Base-by-base conservation (phyloP, 805 yeast species). In the Cyberlindnera lachancei region DNA sequence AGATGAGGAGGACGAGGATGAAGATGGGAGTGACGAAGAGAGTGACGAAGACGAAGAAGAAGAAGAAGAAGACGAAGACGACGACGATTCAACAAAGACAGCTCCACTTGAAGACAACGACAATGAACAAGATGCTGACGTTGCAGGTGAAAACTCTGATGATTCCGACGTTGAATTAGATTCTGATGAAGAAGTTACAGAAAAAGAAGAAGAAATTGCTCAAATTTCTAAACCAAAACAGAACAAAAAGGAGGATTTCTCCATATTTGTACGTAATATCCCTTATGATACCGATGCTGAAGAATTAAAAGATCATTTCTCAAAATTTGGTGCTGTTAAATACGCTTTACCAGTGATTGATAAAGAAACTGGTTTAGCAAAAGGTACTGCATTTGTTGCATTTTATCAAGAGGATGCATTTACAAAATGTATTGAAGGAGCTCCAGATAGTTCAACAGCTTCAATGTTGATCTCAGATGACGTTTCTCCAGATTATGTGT, bases 281-380 rank as follows among this genome's bases (percentile, higher is more conserved):
- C 97, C 98, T 2, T 92, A 90, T 52, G 96, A 86, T 57, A 94
- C 96, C 5, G 86, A 94, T 22, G 71, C 70, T 29, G 96, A 88
- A 34, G 58, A 79, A 2, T 65, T 92, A 24, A 68, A 64, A 29
- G 85, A 76, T 32, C 97, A 90, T 55, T 92, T 92, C 50, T 43
- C 50, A 18, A 70, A 75, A 45, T 87, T 92, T 54, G 98, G 98
- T 10, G 71, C 82, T 6, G 86, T 92, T 15, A 79, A 81, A 46
- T 92, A 87, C 54, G 98, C 98, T 1, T 67, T 92, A 27, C 96
- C 97, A 0, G 98, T 92, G 11, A 66, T 80, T 41, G 98, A 92
- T 51, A 82, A 67, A 50, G 80, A 67, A 34, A 78, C 95, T 3
- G 94, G 94, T 6, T 63, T 84, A 38, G 90, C 97, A 10, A 83